Base-by-base conservation (phyloP, 2,329 filamentous ascomycete species). In the Pleurostoma richardsiae region DNA sequence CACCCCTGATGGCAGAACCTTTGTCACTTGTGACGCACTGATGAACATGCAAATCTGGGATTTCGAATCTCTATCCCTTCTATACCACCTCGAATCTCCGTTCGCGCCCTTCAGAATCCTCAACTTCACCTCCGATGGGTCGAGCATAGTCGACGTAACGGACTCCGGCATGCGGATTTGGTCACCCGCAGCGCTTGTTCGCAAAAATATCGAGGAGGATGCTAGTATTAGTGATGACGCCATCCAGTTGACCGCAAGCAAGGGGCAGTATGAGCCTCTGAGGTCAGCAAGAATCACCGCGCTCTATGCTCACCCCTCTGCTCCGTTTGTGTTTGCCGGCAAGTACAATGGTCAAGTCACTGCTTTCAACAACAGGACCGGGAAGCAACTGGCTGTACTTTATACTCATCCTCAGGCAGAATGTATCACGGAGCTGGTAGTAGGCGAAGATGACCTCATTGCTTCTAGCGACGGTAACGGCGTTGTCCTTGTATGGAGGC, bases 111-210 rank as follows among this genome's bases (percentile, higher is more conserved):
- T 53, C 33, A 43, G 56, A 8, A 52, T 52, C 8, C 39, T 58
- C 26, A 46, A 49, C 8, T 57, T 58, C 30, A 53, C 52, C 2
- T 51, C 52, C 2, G 55, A 56, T 42, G 50, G 54, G 3, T 44
- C 43, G 3, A 52, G 45, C 43, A 31, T 58, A 2, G 44, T 56
- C n/a, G 54, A 54, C n/a, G 29, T 57, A n/a, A 40, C 30, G n/a
- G 45, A 55, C 43, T 47, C 48, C 10, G 50, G 44, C n/a, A 56
- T 57, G 55, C 48, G 47, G 10, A 48, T 57, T 31, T 59, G 56
- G 56, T 52, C 54, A 6, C 56, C 55, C 4, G 44, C 54, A 30
- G 44, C 48, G 4, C 48, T 58, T n/a, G 43, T 56, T 6, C 46
- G 55, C 8, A 55, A 54, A 39, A 50, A 46, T 4, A 46, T 43